phyloP scores from a whole-genome alignment of 805 yeast species.

The Suhomyces tanzawaensis region DNA sequence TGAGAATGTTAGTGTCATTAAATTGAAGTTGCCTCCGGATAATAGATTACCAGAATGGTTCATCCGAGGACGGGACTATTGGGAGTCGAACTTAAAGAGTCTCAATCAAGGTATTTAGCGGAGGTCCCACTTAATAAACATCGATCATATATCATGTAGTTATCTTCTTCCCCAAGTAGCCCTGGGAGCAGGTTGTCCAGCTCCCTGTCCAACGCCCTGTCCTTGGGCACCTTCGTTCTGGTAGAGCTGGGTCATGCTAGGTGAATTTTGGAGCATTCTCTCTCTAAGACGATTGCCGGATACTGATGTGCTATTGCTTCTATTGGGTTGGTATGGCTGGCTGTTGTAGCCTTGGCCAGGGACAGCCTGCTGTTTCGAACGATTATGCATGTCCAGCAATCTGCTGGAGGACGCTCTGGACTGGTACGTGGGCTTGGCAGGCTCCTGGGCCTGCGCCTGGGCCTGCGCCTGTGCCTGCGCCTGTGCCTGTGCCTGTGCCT shows the following conservation, averaged over 20 bases:
- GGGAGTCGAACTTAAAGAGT: conserved; percentile 60
- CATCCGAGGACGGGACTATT: conserved; percentile 54
- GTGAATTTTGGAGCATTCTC: conserved; percentile 23
- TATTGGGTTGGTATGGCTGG: conserved; percentile 17
- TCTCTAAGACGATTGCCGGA: conserved; percentile 26
- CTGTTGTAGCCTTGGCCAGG: conserved; percentile 33
- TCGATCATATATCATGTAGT: no score
- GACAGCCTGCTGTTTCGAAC: conserved; percentile 36
- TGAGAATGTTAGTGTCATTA: conserved; percentile 39
- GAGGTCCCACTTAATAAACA: no score
- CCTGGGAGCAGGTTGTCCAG: conserved; percentile 10
- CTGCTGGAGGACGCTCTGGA: conserved; percentile 32
- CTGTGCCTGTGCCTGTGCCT: conserved; percentile 11
- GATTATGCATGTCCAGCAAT: conserved; percentile 40
- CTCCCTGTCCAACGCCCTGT: no score
- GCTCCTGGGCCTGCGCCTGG: conserved; percentile 5
- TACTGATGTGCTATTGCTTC: conserved; percentile 25
- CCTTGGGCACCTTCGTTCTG: conserved; percentile 1
- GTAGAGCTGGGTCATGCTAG: conserved; percentile 13
- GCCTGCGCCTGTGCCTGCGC: conserved; percentile 11
- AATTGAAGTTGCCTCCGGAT: conserved; percentile 59
- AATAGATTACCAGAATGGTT: conserved; percentile 76
- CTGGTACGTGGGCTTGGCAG: conserved; percentile 2
- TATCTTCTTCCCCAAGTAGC: conserved; percentile 27
- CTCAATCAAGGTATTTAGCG: no score